Percentiles rank a stretch among this genome's conserved stretches.
Evolutionary conservation across 495 filamentous ascomycete genomes (phyloP).

Genomic region (Trichocladium antarcticum): DNA sequence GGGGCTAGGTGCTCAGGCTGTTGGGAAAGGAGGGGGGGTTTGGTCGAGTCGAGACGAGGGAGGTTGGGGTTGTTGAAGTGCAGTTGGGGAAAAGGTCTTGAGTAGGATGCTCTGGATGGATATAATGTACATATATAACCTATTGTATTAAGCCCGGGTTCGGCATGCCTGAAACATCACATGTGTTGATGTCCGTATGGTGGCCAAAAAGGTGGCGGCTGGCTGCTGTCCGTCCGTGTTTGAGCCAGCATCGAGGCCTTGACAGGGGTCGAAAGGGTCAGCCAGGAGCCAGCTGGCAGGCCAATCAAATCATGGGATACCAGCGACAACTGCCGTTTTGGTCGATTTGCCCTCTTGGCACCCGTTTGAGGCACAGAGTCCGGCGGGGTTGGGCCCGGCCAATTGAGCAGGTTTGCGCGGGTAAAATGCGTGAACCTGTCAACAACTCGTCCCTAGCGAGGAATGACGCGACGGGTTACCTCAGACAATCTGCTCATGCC

Average conservation of each 20-base stretch:
- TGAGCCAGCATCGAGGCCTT: neutral
- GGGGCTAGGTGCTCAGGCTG: too few species aligned
- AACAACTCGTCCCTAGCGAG: neutral
- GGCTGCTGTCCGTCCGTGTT: too few species aligned
- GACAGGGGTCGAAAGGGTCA: neutral
- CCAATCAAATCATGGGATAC: conserved; percentile 12
- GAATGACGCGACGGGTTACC: neutral
- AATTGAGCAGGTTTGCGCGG: conserved; percentile 30
- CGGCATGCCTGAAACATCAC: too few species aligned
- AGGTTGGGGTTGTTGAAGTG: too few species aligned
- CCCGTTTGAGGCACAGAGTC: conserved; percentile 2
- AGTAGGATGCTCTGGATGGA: too few species aligned
- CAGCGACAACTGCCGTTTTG: conserved; percentile 21
- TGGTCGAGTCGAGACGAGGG: too few species aligned
- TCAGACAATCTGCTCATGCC: neutral
- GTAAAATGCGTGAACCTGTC: conserved; percentile 11
- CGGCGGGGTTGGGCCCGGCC: neutral
- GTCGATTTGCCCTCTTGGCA: conserved; percentile 8
- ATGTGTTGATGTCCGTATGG: too few species aligned
- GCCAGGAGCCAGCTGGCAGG: neutral
- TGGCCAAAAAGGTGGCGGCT: too few species aligned
- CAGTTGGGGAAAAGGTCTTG: too few species aligned
- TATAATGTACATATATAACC: too few species aligned
- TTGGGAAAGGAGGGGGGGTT: too few species aligned
- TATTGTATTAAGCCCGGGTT: too few species aligned